phyloP scores from a whole-genome alignment of 331 rosid species.

The Dryas integrifolia region DNA sequence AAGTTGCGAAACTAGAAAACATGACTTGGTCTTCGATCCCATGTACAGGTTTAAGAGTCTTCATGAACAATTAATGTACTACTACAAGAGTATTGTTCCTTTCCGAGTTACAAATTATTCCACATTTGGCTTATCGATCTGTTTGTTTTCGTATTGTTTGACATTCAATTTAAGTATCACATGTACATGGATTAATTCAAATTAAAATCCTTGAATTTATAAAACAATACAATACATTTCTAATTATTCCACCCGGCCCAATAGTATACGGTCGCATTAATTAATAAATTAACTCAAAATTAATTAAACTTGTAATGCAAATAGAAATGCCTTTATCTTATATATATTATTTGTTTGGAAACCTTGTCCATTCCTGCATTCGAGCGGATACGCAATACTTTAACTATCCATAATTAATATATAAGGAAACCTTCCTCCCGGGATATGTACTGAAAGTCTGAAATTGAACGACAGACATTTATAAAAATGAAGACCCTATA shows the following conservation, averaged over 20 bases:
- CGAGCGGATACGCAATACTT: background rate
- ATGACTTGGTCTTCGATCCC: constrained; percentile 2
- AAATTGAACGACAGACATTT: too few relatives aligned
- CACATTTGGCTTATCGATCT: constrained; percentile 3
- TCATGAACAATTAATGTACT: background rate
- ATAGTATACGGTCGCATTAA: too few relatives aligned
- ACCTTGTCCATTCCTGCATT: background rate
- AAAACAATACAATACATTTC: too few relatives aligned
- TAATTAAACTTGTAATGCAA: too few relatives aligned
- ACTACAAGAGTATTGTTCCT: background rate
- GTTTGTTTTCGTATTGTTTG: constrained; percentile 2
- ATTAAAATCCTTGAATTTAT: too few relatives aligned
- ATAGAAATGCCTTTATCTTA: background rate
- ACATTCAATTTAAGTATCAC: background rate
- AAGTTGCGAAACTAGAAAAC: background rate
- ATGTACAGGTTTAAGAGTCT: constrained; percentile 9
- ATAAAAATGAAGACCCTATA: too few relatives aligned
- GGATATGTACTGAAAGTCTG: too few relatives aligned
- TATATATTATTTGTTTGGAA: background rate
- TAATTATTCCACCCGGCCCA: too few relatives aligned
- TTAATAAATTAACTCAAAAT: too few relatives aligned
- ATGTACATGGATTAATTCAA: too few relatives aligned
- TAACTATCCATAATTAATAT: too few relatives aligned
- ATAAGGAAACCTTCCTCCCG: too few relatives aligned
- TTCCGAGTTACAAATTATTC: background rate